Base-by-base conservation (phyloP, 2,329 filamentous ascomycete species). In the Ophiostoma sp. region DNA sequence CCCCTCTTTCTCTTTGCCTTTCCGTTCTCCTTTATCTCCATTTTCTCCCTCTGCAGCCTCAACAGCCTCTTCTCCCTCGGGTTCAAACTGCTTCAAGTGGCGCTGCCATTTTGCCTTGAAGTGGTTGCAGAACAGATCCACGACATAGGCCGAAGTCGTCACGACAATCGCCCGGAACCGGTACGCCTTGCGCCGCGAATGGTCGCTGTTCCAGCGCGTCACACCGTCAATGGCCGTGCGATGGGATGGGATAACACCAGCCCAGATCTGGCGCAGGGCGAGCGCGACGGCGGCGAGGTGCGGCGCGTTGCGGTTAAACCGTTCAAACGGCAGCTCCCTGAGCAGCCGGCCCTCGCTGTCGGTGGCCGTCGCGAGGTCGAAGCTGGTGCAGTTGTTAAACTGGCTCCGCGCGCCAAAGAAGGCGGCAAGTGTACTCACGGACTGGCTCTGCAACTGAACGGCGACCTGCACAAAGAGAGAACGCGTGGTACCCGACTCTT, bases 401-500 rank as follows among this genome's bases (percentile, higher is more conserved):
- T 6, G 7, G n/a, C 66, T 68, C 27, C 52, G 42, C 9, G 55
- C 4, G 6, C 66, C 69, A 44, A 70, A 70, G 40, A 16, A 70
- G n/a, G 58, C 66, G 3, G 66, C 55, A 8, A 55, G 49, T 18
- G 12, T 11, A 4, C 18, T 55, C 7, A 9, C 47, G 16, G 47
- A 49, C 14, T n/a, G 47, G 8, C 47, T 27, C 49, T 55, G 49
- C 6, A 2, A 3, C 62, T 36, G 12, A 5, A 63, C 55, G 18
- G 69, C 69, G 18, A 68, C 45, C 44, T 70, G 40, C 2, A 70
- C 64, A 66, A 70, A 68, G n/a, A 70, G 58, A n/a, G 66, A 49
- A 6, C 69, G 69, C 18, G 69, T 70, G 16, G 69, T 70, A 41
- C 69, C 68, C 11, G 69, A 12, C 69, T 70, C 52, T 40, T 67